These are phyloP conservation scores for Nakaseomyces glabratus DNA, from an alignment of 1,139 yeast species.

Conservation along the genomic window DNA sequence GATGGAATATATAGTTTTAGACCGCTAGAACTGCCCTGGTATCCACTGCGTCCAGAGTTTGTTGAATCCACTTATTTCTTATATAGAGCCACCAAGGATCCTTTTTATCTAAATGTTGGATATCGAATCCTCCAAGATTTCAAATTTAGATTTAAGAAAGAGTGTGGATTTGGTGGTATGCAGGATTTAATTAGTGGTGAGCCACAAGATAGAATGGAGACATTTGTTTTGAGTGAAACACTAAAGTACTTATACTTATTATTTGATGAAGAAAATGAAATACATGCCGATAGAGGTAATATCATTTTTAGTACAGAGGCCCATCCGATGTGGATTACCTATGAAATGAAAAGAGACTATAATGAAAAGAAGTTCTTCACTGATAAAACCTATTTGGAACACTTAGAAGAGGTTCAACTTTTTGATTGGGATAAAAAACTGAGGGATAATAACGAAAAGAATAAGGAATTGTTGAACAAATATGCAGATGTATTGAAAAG, in stretches of 20 bases:
- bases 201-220: constrained; percentile 69
- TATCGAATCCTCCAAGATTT: constrained; percentile 50
- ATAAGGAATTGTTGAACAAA: constrained; percentile 2
- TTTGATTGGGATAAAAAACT: constrained; percentile 6
- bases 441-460: constrained; percentile 3
- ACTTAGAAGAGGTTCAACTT: constrained; percentile 11
- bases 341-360: constrained; percentile 20
- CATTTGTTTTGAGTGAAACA: constrained; percentile 82
- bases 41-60: constrained; percentile 86
- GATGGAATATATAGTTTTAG: constrained; percentile 9
- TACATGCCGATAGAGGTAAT: constrained; percentile 44
- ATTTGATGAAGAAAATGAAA: constrained; percentile 58
- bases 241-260: constrained; percentile 72
- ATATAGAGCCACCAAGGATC: constrained; percentile 79
- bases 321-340: constrained; percentile 70
- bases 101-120: constrained; percentile 72
- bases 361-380: constrained; percentile 15
- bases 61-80: constrained; percentile 80
- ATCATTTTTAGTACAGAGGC: constrained; percentile 87
- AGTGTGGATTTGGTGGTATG: constrained; percentile 78
- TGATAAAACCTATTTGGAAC: constrained; percentile 15
- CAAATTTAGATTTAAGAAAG: constrained; percentile 42
- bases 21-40: constrained; percentile 66
- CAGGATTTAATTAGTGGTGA: constrained; percentile 58
- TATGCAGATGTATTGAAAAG: too few species aligned